phyloP scores from a whole-genome alignment of 2,329 filamentous ascomycete species.

The Fusarium pseudocircinatum region DNA sequence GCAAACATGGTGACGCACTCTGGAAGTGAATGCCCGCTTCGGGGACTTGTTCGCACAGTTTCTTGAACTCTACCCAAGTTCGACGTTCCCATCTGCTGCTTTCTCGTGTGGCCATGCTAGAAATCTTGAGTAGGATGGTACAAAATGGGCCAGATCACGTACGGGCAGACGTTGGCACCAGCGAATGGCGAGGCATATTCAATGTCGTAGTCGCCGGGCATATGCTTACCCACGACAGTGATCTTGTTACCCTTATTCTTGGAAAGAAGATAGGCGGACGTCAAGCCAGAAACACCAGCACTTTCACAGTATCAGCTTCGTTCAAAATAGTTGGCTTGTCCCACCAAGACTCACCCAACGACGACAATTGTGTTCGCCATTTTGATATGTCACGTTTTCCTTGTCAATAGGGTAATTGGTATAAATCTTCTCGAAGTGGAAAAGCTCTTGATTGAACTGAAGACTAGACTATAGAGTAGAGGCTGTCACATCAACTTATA shows the following conservation, averaged over 20 bases:
- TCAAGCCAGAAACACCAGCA: slow-evolving; percentile 63
- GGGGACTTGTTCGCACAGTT: slow-evolving; percentile 70
- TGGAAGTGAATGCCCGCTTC: slow-evolving; percentile 86
- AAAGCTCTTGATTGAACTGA: neutral
- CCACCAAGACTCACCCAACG: slow-evolving; percentile 44
- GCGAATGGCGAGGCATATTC: slow-evolving; percentile 93
- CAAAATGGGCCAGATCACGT: slow-evolving; percentile 45
- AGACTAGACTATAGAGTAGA: neutral
- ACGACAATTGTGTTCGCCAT: slow-evolving; percentile 49
- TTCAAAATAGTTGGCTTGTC: neutral
- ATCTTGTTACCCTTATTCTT: slow-evolving; percentile 59
- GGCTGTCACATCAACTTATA: slow-evolving; percentile 16
- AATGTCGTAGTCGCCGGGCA: slow-evolving; percentile 92
- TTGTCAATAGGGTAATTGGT: neutral
- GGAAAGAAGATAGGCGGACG: slow-evolving; percentile 59
- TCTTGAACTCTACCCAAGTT: slow-evolving; percentile 71
- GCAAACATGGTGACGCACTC: slow-evolving; percentile 51
- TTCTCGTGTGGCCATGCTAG: slow-evolving; percentile 55
- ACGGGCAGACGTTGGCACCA: slow-evolving; percentile 83
- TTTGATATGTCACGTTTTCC: neutral
- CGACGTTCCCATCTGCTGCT: slow-evolving; percentile 67
- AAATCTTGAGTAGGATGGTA: neutral
- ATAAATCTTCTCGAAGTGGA: neutral
- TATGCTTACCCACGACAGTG: slow-evolving; percentile 84
- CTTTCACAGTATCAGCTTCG: slow-evolving; percentile 36